A percentile compares a stretch with the other conserved stretches of the same genome.
Evolutionary conservation across 495 filamentous ascomycete species (phyloP).

Genomic region (Haplographium delicatum): DNA sequence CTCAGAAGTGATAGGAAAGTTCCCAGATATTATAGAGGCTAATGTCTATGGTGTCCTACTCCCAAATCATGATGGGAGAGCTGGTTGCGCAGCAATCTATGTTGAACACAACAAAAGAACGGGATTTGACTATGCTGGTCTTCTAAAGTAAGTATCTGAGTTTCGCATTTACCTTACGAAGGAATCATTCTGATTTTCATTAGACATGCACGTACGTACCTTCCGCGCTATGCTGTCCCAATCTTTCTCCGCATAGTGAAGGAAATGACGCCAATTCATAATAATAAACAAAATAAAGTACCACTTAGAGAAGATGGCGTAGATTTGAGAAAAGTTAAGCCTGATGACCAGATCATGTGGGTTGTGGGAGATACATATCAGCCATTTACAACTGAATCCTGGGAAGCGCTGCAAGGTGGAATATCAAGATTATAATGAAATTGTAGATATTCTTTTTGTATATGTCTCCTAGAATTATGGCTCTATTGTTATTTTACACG

Average conservation of each 20-base stretch:
- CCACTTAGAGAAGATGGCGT: conserved; percentile 67
- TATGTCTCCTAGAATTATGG: too few relatives aligned
- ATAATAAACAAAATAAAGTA: conserved; percentile 80
- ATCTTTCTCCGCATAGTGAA: conserved; percentile 63
- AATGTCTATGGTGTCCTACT: conserved; percentile 75
- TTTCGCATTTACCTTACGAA: neutral
- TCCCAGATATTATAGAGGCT: conserved; percentile 63
- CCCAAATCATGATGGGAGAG: conserved; percentile 65
- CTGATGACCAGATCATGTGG: conserved; percentile 51
- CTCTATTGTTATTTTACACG: too few relatives aligned
- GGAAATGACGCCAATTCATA: conserved; percentile 61
- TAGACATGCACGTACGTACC: conserved; percentile 45
- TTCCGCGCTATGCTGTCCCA: conserved; percentile 74
- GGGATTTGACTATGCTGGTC: conserved; percentile 46
- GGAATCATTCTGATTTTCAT: neutral
- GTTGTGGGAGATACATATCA: conserved; percentile 47
- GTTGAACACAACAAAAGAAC: conserved; percentile 35
- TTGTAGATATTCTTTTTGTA: too few relatives aligned
- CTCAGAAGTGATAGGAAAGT: conserved; percentile 57
- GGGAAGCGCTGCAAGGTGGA: conserved; percentile 47
- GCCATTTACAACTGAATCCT: conserved; percentile 52
- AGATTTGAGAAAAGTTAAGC: conserved; percentile 51
- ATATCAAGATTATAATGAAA: conserved; percentile 48
- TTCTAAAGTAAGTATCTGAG: conserved; percentile 39
- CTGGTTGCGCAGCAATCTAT: conserved; percentile 57